phyloP scores from a whole-genome alignment of 2,329 filamentous ascomycete species.

The Botrytis porri region DNA sequence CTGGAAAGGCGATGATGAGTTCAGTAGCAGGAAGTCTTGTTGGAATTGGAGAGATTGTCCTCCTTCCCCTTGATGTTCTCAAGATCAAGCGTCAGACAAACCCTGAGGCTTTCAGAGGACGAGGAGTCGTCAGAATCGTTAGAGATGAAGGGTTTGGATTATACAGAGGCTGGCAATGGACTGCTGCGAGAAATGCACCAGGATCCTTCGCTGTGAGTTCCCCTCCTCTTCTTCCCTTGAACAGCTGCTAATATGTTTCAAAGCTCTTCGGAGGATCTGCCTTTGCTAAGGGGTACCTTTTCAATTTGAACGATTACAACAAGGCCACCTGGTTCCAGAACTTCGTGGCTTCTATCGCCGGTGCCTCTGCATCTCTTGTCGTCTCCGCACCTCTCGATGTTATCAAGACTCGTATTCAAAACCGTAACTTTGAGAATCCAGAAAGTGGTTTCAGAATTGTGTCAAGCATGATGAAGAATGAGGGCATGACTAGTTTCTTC shows the following conservation, averaged over 20 bases:
- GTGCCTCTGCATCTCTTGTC: constrained; percentile 89
- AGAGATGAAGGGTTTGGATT: constrained; percentile 92
- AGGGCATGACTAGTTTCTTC: constrained; percentile 87
- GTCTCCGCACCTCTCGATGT: constrained; percentile 96
- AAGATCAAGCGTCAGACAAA: constrained; percentile 99
- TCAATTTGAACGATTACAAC: constrained; percentile 90
- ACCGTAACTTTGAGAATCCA: constrained; percentile 97
- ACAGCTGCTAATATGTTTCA: constrained; percentile 21
- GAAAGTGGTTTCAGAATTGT: constrained; percentile 92
- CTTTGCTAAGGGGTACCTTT: constrained; percentile 96
- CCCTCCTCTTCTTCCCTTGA: constrained; percentile 26
- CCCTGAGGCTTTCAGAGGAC: constrained; percentile 93
- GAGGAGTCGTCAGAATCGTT: constrained; percentile 85
- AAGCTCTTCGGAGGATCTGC: constrained; percentile 96
- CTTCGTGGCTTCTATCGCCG: constrained; percentile 93
- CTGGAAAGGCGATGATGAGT: constrained; percentile 96
- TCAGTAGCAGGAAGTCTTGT: constrained; percentile 94
- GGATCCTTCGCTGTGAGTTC: constrained; percentile 86
- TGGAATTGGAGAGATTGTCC: constrained; percentile 93
- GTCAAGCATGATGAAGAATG: constrained; percentile 87
- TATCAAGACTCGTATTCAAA: constrained; percentile 98
- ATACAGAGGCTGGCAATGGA: constrained; percentile 97
- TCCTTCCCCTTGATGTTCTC: constrained; percentile 91
- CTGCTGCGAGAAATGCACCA: constrained; percentile 91
- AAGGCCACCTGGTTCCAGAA: constrained; percentile 91